Base-by-base conservation (phyloP, 768 basidiomycete genomes). In the Coprinopsis sp. region DNA sequence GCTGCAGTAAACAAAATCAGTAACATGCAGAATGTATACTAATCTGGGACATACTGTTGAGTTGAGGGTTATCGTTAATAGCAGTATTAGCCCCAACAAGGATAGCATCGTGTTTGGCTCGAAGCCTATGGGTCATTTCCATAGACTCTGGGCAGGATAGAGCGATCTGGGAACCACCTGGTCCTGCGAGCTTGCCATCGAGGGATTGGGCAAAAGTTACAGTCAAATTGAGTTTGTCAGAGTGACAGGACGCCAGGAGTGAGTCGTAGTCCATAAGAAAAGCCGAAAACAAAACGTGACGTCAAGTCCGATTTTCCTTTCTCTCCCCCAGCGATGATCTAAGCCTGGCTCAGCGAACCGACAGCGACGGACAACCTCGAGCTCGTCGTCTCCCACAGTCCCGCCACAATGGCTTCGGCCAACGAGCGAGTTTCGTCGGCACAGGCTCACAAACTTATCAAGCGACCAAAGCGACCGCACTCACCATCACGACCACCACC, bases 51-150 rank as follows among this genome's bases (percentile, higher is more conserved):
- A 54, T 55, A 90, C 94, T 81, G 55, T 94, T 95, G n/a, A 99
- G 72, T 58, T 96, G 88, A 3, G 95, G 95, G 61, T 99, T 76
- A 58, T 99, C 95, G 50, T 91, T 90, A 36, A 91, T 65, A 18
- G 90, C 82, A 0, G 95, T 98, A 6, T 87, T 89, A 29, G 93
- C 79, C 2, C 95, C 95, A 34, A 99, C 74, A 12, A 99, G 68
- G 50, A 99, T 97, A 7, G 78, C 92, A 57, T 96, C 91, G 65
- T 98, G 95, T 76, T 91, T 79, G 0, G 90, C 75, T 51, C 95
- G 73, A 80, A 98, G 81, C 93, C 89, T 88, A 64, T 98, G 95
- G 10, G 95, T 98, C 86, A 99, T 91, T 33, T 78, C 53, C 83
- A 94, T 85, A 63, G 87, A 91, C 57, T 96, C 88, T 37, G 71